phyloP scores from a whole-genome alignment of 257 asterid genomes.

The Penstemon barbatus region DNA sequence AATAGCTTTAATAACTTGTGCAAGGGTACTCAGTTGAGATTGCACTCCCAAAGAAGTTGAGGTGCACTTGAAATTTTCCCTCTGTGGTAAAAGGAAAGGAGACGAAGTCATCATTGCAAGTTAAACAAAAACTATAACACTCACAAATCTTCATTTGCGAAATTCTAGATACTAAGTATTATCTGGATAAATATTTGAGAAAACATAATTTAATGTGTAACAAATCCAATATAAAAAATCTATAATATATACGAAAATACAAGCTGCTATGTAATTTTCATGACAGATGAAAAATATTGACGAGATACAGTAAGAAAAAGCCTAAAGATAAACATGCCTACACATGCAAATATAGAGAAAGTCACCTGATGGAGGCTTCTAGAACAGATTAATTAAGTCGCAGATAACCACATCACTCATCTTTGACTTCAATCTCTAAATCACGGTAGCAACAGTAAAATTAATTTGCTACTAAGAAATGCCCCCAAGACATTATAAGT shows the following conservation, averaged over 20 bases:
- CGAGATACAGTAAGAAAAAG: conserved; percentile 3
- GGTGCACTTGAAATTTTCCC: conserved; percentile 86
- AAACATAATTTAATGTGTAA: not conserved
- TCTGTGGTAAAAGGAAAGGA: conserved; percentile 46
- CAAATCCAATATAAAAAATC: not conserved
- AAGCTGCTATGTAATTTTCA: not conserved
- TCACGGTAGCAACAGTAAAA: not conserved
- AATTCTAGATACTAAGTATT: conserved; percentile 12
- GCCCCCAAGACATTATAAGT: conserved; percentile 4
- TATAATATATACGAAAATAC: conserved; percentile 2
- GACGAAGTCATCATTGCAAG: conserved; percentile 31
- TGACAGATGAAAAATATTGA: not conserved
- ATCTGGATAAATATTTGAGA: conserved; percentile 7
- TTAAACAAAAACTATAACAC: conserved; percentile 2
- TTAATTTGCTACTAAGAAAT: not conserved
- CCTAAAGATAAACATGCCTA: conserved; percentile 15
- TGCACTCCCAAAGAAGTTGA: conserved; percentile 88
- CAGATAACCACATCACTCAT: conserved; percentile 21
- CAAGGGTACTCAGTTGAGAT: conserved; percentile 79
- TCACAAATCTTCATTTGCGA: conserved; percentile 16
- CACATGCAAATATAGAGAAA: conserved; percentile 14
- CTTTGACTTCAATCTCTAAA: not conserved
- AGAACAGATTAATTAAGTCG: conserved; percentile 4
- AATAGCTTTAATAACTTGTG: conserved; percentile 77
- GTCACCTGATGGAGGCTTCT: conserved; percentile 15